Percentiles rank a stretch among this genome's conserved stretches.
Conservation (phyloP, 495 filamentous ascomycete genomes). For the Astrothelium subdiscretum region DNA sequence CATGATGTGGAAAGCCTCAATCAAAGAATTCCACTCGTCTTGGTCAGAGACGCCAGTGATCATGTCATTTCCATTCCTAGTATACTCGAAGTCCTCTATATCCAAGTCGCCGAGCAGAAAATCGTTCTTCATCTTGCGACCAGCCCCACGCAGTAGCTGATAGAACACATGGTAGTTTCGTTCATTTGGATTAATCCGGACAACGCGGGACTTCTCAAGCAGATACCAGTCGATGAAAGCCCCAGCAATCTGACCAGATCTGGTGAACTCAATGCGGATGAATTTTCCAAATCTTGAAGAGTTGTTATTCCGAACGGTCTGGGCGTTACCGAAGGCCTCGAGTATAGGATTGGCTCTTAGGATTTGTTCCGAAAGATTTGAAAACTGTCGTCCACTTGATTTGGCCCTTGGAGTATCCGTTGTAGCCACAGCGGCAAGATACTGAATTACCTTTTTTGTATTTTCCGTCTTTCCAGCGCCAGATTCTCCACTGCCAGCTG, state of each 20-base stretch:
- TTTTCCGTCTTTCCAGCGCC: slow-evolving; percentile 99
- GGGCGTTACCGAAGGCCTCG: slow-evolving; percentile 96
- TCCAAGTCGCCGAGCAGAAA: slow-evolving; percentile 61
- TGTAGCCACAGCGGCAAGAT: slow-evolving; percentile 86
- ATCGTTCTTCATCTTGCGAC: slow-evolving; percentile 55
- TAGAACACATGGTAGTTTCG: slow-evolving; percentile 98
- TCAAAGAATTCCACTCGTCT: slow-evolving; percentile 78
- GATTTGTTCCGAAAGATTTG: slow-evolving; percentile 93
- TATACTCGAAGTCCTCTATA: slow-evolving; percentile 85
- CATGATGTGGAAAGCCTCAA: slow-evolving; percentile 94
- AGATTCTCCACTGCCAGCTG: slow-evolving; percentile 63
- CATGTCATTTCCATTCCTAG: slow-evolving; percentile 74
- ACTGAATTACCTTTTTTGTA: slow-evolving; percentile 99
- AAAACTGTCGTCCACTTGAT: slow-evolving; percentile 52
- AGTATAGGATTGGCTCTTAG: slow-evolving; percentile 94
- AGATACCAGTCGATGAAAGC: slow-evolving; percentile 99
- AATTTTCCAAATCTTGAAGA: slow-evolving; percentile 99
- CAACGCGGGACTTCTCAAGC: slow-evolving; percentile 90
- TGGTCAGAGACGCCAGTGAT: slow-evolving; percentile 84
- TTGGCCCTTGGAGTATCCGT: slow-evolving; percentile 58
- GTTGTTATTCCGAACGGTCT: slow-evolving; percentile 97
- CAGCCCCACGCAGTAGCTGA: slow-evolving; percentile 79
- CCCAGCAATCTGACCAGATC: slow-evolving; percentile 82
- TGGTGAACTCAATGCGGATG: slow-evolving; percentile 91
- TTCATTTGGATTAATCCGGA: slow-evolving; percentile 73